A percentile compares a stretch with the other conserved stretches of the same genome.
Evolutionary conservation across 805 yeast species (phyloP).

Genomic region (Kregervanrija pseudodelftensis): DNA sequence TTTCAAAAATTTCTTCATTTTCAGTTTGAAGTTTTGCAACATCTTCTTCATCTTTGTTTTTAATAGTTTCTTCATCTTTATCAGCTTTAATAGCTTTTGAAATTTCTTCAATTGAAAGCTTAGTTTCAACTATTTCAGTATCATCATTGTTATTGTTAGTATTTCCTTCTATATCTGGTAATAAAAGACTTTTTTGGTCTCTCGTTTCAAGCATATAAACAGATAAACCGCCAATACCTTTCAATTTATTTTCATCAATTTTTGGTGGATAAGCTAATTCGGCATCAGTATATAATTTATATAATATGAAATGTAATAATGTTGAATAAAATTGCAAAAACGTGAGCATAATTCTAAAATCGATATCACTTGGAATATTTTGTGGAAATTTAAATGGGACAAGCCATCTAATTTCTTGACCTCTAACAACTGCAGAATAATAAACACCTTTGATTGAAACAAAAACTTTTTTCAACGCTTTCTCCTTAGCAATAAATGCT

Average conservation of each 20-base stretch:
- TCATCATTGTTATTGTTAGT: background rate
- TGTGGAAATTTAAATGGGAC: constrained; percentile 97
- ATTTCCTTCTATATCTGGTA: constrained; percentile 26
- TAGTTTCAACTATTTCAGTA: constrained; percentile 27
- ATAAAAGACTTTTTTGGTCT: constrained; percentile 28
- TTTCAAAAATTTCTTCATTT: constrained; percentile 29
- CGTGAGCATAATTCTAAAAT: constrained; percentile 93
- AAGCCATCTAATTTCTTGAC: constrained; percentile 93
- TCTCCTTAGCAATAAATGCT: constrained; percentile 84
- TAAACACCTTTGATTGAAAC: constrained; percentile 97
- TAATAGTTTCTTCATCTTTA: constrained; percentile 16
- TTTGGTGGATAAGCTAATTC: constrained; percentile 89
- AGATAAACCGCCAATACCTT: constrained; percentile 84
- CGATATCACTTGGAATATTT: constrained; percentile 88
- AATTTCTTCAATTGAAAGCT: constrained; percentile 35
- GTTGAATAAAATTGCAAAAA: constrained; percentile 95
- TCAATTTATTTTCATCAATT: constrained; percentile 62
- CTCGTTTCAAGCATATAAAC: constrained; percentile 67
- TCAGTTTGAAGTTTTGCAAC: constrained; percentile 31
- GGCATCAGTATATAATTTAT: constrained; percentile 75
- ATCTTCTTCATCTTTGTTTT: constrained; percentile 29
- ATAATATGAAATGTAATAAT: constrained; percentile 78
- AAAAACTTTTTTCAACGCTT: constrained; percentile 78
- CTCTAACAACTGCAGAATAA: constrained; percentile 82
- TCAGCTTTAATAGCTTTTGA: constrained; percentile 51